A percentile compares a stretch with the other conserved stretches of the same genome.
phyloP scores from a whole-genome alignment of 768 basidiomycete genomes.

The Amanita jacksonii region DNA sequence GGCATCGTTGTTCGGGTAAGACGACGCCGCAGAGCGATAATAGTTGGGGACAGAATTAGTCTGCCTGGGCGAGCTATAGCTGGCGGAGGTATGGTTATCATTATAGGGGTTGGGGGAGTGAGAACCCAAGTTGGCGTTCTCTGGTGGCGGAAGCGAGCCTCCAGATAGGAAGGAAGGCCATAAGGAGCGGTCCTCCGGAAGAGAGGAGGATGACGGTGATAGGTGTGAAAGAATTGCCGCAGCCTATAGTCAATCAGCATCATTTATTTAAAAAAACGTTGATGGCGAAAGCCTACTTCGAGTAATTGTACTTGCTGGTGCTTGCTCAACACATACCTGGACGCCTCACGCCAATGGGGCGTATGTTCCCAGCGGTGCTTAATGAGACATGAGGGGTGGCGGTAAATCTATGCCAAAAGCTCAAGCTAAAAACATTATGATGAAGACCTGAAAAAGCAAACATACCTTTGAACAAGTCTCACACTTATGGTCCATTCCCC shows the following conservation, averaged over 20 bases:
- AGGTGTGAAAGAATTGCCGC: constrained; percentile 92
- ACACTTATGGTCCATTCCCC: constrained; percentile 82
- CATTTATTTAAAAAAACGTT: background rate
- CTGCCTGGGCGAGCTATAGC: constrained; percentile 11
- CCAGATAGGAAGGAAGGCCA: constrained; percentile 84
- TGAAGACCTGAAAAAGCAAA: constrained; percentile 11
- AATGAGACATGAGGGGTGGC: constrained; percentile 90
- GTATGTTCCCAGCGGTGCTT: constrained; percentile 99
- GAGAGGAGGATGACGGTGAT: constrained; percentile 57
- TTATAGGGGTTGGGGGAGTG: background rate
- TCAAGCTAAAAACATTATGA: constrained; percentile 2
- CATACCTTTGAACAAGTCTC: constrained; percentile 90
- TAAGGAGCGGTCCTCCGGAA: constrained; percentile 89
- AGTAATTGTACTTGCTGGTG: constrained; percentile 97
- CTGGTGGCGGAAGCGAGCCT: constrained; percentile 51
- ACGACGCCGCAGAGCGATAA: constrained; percentile 20
- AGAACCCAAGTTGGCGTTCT: constrained; percentile 11
- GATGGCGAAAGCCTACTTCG: constrained; percentile 43
- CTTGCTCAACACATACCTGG: constrained; percentile 85
- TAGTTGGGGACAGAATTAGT: constrained; percentile 45
- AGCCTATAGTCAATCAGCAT: constrained; percentile 38
- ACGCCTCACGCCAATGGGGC: constrained; percentile 90
- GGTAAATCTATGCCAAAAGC: constrained; percentile 49
- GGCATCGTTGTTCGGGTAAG: constrained; percentile 6
- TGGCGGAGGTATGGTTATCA: constrained; percentile 1